These are phyloP conservation scores for Leccinum truebloodii DNA, from an alignment of 768 basidiomycete species.

Conservation along the genomic window DNA sequence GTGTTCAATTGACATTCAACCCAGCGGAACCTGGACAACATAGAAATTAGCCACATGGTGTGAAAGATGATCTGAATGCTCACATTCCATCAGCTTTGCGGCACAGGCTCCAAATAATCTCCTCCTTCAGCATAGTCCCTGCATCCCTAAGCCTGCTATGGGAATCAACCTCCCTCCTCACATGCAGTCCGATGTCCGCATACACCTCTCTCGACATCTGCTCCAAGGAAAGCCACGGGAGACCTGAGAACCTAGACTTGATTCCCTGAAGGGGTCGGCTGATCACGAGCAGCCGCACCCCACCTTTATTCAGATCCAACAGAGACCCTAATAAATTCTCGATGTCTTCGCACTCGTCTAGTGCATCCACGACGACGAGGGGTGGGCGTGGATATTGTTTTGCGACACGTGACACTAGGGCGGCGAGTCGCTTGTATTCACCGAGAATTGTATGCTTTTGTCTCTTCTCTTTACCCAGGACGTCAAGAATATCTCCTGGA, in stretches of 20 bases:
- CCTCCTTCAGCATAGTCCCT: not conserved
- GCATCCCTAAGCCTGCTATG: conserved; percentile 5
- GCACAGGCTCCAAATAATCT: not conserved
- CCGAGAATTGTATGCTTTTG: not conserved
- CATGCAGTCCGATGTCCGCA: conserved; percentile 12
- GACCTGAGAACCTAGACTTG: not conserved
- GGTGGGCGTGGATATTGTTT: conserved; percentile 1
- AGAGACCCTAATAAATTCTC: conserved; percentile 5
- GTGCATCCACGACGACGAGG: conserved; percentile 11
- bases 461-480: not conserved
- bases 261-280: conserved; percentile 7
- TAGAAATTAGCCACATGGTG: not conserved
- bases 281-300: conserved; percentile 10
- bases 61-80: not conserved
- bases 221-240: conserved; percentile 10
- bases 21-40: not conserved
- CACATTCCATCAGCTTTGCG: conserved; percentile 15
- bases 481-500: not conserved
- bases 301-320: not conserved
- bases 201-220: not conserved
- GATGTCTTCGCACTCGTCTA: conserved; percentile 20
- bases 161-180: conserved; percentile 10
- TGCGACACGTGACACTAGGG: not conserved
- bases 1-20: not conserved
- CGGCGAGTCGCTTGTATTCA: not conserved